These are phyloP conservation scores for Tetrahymena elliotti DNA, from an alignment of 73 alveolate species.

Conservation along the genomic window DNA sequence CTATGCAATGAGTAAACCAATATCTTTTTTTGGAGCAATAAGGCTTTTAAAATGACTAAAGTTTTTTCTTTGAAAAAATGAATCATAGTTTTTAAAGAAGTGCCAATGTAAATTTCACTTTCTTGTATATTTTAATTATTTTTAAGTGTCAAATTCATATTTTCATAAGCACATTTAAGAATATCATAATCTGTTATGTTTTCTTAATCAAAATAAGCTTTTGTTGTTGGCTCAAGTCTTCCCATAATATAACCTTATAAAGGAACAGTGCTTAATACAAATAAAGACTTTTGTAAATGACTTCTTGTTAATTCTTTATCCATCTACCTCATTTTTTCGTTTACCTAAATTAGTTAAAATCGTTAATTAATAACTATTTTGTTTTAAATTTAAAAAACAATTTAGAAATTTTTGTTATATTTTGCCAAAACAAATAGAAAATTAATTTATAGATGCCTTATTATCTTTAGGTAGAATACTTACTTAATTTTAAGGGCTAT, in stretches of 20 bases:
- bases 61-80: conserved; percentile 27
- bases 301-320: conserved; percentile 37
- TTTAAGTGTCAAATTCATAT: conserved; percentile 5
- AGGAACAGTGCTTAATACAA: conserved; percentile 7
- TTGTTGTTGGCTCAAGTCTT: conserved; percentile 36
- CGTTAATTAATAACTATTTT: not conserved
- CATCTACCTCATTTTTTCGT: conserved; percentile 11
- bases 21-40: not conserved
- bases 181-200: conserved; percentile 12
- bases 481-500: too few species aligned
- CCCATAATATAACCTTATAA: conserved; percentile 23
- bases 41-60: conserved; percentile 13
- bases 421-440: too few species aligned
- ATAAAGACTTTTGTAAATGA: conserved; percentile 23
- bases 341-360: not conserved
- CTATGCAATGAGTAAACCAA: conserved; percentile 15
- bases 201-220: conserved; percentile 25
- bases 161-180: conserved; percentile 31
- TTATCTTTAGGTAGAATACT: too few species aligned
- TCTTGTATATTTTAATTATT: not conserved
- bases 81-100: conserved; percentile 10
- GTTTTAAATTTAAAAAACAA: not conserved
- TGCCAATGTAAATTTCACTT: conserved; percentile 14
- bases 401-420: too few species aligned
- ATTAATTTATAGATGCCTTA: too few species aligned